Percentiles rank a stretch among this genome's conserved stretches.
Evolutionary conservation across 805 yeast genomes (phyloP).

Genomic region (Scheffersomyces stipitis): DNA sequence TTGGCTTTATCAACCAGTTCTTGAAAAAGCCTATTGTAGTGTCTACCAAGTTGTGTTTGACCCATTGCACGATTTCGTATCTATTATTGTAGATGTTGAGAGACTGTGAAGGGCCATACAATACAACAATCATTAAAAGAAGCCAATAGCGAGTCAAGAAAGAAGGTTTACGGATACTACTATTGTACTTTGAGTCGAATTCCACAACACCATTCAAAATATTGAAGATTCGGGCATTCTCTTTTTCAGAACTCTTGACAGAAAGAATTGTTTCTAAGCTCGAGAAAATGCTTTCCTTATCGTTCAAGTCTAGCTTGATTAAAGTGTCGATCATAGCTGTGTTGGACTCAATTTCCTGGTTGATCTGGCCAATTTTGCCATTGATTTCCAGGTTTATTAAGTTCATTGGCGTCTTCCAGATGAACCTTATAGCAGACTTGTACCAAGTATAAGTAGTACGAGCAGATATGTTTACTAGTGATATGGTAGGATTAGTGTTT

Average conservation of each 20-base stretch:
- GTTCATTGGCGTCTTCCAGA: conserved; percentile 18
- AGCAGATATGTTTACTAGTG: conserved; percentile 9
- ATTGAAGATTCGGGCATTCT: conserved; percentile 4
- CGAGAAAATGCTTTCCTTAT: conserved; percentile 6
- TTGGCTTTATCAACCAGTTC: conserved; percentile 84
- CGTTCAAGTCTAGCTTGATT: conserved; percentile 14
- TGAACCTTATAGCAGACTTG: conserved; percentile 4
- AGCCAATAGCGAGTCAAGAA: conserved; percentile 67
- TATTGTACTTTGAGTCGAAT: conserved; percentile 1
- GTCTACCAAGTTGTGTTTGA: conserved; percentile 57
- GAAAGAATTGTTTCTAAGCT: conserved; percentile 7
- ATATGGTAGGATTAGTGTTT: conserved; percentile 14
- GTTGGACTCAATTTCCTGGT: conserved; percentile 20
- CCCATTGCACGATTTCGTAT: conserved; percentile 54
- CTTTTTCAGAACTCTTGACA: background rate
- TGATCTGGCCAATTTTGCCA: conserved; percentile 18
- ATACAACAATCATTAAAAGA: conserved; percentile 32
- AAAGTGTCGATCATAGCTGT: conserved; percentile 24
- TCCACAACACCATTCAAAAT: conserved; percentile 3
- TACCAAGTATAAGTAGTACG: conserved; percentile 3
- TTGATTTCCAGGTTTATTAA: conserved; percentile 27
- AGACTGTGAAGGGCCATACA: conserved; percentile 56
- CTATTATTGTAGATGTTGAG: conserved; percentile 49
- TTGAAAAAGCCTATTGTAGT: conserved; percentile 64
- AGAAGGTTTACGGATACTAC: conserved; percentile 32